Base-by-base conservation (phyloP, 23 red algal genomes). In the Gracilaria gracilis region DNA sequence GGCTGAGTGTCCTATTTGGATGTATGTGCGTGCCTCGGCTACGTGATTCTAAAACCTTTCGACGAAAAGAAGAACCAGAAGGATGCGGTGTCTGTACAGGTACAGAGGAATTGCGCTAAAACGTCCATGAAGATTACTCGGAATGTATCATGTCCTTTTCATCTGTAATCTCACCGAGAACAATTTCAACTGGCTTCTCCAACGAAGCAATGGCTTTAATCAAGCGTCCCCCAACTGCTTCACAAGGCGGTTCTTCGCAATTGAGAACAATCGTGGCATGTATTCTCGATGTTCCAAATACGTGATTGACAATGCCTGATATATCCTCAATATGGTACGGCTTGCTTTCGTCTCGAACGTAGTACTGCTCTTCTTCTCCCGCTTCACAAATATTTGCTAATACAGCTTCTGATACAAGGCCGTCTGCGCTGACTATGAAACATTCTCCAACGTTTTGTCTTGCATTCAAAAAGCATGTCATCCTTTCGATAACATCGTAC, bases 231-330 rank as follows among this genome's bases (percentile, higher is more conserved):
- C 79, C 79, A 9, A 65, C 50, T 5, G 79, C 53, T 29, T 82
- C 79, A 47, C 79, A 82, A 17, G 79, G 79, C 28, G 50, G 54
- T 3, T 61, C 28, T 62, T 55, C 37, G 33, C 79, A 82, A 29
- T 82, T 82, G 27, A 62, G 79, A 38, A 82, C 55, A 48, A 82
- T 46, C 5, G 79, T 65, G 5, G 79, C 79, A 65, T 82, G 54
- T 27, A 82, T 65, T 82, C 79, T 61, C 46, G 58, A 61, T 62
- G 53, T 46, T 21, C 53, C 58, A 24, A 39, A 6, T 35, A 34
- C 7, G 27, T 25, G 4, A 21, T 82, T 61, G 28, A 82, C 37
- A 61, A 82, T 64, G 32, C 79, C 79, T 42, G 79, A 82, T 47
- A 82, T 38, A 35, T 65, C 79, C 17, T 82, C 79, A 24, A 82